phyloP scores from a whole-genome alignment of 2,329 filamentous ascomycete species.

The Cercospora zeae-maydis region DNA sequence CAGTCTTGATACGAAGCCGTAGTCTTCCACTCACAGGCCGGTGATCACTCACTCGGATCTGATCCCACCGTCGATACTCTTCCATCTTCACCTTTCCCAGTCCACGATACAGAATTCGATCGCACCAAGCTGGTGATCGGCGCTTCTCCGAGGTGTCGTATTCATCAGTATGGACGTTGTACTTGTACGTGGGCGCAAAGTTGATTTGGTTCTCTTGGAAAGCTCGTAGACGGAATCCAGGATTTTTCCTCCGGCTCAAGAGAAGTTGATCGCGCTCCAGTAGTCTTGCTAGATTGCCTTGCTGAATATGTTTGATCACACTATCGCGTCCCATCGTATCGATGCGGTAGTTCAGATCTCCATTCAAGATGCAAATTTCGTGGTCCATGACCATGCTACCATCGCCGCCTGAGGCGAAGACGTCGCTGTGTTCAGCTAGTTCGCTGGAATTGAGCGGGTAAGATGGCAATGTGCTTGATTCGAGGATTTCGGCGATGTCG shows the following conservation, averaged over 20 bases:
- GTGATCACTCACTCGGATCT: conserved; percentile 82
- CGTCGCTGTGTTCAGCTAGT: conserved; percentile 63
- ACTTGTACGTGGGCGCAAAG: conserved; percentile 97
- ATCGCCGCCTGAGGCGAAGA: conserved; percentile 87
- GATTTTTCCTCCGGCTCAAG: conserved; percentile 82
- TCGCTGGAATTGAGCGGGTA: conserved; percentile 48
- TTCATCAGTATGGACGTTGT: conserved; percentile 89
- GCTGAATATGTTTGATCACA: conserved; percentile 78
- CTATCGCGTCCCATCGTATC: conserved; percentile 94
- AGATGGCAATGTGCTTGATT: conserved; percentile 68
- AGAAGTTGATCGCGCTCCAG: conserved; percentile 92
- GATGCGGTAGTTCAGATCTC: conserved; percentile 96
- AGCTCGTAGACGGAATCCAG: conserved; percentile 79
- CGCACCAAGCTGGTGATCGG: conserved; percentile 92
- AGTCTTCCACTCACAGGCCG: conserved; percentile 85
- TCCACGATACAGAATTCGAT: conserved; percentile 83
- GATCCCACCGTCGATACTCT: conserved; percentile 82
- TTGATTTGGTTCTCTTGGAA: conserved; percentile 89
- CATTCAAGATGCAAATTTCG: conserved; percentile 94
- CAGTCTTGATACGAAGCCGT: conserved; percentile 76
- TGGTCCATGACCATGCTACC: conserved; percentile 94
- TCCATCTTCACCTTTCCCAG: conserved; percentile 78
- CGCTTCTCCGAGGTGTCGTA: conserved; percentile 91
- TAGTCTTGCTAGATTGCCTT: conserved; percentile 77
- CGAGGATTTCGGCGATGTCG: conserved; percentile 85